These are phyloP conservation scores for Solanum sitiens DNA, from an alignment of 257 asterid genomes.

Conservation along the genomic window DNA sequence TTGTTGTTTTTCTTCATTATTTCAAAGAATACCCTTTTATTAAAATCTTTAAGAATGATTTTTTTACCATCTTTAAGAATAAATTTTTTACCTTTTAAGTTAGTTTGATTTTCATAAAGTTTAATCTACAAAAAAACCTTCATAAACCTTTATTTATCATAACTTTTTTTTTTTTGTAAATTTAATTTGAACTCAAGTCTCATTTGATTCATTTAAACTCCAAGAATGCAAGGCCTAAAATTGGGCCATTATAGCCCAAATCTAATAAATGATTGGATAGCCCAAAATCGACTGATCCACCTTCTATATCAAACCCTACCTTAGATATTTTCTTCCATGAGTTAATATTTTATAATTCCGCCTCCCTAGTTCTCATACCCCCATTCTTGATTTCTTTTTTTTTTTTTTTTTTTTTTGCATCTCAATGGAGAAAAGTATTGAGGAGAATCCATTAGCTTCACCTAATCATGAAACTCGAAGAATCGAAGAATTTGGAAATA, in stretches of 20 bases:
- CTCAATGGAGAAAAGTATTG: too few species aligned
- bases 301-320: not conserved
- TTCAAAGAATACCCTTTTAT: not conserved
- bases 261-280: not conserved
- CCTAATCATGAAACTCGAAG: too few species aligned
- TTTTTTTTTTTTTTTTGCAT: too few species aligned
- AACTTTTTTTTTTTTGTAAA: too few species aligned
- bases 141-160: not conserved
- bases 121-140: not conserved
- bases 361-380: not conserved
- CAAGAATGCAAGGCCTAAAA: not conserved
- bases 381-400: not conserved
- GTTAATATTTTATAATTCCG: not conserved
- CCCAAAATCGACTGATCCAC: not conserved
- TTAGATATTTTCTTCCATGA: not conserved
- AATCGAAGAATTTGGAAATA: too few species aligned
- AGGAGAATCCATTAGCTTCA: too few species aligned
- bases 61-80: too few species aligned
- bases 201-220: not conserved
- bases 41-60: too few species aligned
- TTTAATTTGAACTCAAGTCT: not conserved
- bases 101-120: not conserved
- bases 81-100: too few species aligned
- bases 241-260: not conserved
- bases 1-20: not conserved